These are phyloP conservation scores for Gossypium stocksii DNA, from an alignment of 345 rosid genomes.

Conservation along the genomic window DNA sequence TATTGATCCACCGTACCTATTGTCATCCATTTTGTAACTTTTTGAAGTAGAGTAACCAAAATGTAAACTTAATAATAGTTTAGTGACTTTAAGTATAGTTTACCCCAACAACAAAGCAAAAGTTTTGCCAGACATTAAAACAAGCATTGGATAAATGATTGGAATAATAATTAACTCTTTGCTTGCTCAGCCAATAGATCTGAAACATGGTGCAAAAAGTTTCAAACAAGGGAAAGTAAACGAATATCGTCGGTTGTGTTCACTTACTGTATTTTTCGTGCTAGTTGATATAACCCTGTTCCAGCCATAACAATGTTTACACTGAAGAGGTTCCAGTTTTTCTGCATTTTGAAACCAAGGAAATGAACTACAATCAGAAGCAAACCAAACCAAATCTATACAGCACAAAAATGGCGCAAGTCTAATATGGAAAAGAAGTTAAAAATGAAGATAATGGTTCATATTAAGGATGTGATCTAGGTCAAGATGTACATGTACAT, in stretches of 20 bases:
- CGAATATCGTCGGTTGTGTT: not conserved
- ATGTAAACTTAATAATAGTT: too few relatives aligned
- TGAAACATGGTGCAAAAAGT: not conserved
- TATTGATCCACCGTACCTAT: too few relatives aligned
- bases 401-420: not conserved
- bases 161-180: not conserved
- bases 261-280: conserved; percentile 73
- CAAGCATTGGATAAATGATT: not conserved
- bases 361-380: conserved; percentile 9
- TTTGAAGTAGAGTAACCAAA: too few relatives aligned
- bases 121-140: not conserved
- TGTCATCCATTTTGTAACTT: too few relatives aligned
- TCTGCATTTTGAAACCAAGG: conserved; percentile 39
- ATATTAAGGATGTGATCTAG: not conserved
- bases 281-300: conserved; percentile 79
- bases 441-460: not conserved
- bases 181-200: not conserved
- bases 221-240: not conserved
- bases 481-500: not conserved
- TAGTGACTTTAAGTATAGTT: too few relatives aligned
- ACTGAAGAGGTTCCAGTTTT: conserved; percentile 92
- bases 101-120: too few relatives aligned
- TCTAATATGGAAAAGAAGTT: not conserved
- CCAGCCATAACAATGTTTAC: conserved; percentile 83
- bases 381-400: not conserved